phyloP scores from a whole-genome alignment of 306 rosid genomes.

The Medicago arabica region DNA sequence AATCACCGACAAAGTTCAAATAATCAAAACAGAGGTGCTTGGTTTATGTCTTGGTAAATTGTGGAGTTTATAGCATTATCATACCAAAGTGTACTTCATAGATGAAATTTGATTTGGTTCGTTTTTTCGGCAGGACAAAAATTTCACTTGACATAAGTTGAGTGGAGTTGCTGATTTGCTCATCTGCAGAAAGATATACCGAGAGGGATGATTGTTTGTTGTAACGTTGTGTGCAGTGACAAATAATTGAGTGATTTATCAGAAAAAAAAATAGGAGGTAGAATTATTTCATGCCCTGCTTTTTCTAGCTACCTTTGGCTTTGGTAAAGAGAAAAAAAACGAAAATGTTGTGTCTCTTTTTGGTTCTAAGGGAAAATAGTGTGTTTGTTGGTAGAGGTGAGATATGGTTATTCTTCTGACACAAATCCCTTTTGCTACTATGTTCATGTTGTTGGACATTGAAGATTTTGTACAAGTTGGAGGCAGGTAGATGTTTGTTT shows the following conservation, averaged over 20 bases:
- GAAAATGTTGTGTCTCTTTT: slow-evolving; percentile 43
- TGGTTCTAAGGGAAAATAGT: slow-evolving; percentile 40
- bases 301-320: slow-evolving; percentile 47
- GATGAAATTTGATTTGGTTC: slow-evolving; percentile 60
- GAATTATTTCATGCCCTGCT: slow-evolving; percentile 47
- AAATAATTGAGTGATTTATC: slow-evolving; percentile 61
- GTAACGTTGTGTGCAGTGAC: slow-evolving; percentile 63
- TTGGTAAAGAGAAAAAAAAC: slow-evolving; percentile 20
- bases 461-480: slow-evolving; percentile 44
- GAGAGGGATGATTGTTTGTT: slow-evolving; percentile 52
- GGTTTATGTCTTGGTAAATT: slow-evolving; percentile 65
- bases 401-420: slow-evolving; percentile 37
- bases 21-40: slow-evolving; percentile 51
- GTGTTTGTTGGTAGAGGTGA: slow-evolving; percentile 43
- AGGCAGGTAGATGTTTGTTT: slow-evolving; percentile 41
- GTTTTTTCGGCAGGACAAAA: slow-evolving; percentile 49
- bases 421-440: slow-evolving; percentile 38
- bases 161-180: slow-evolving; percentile 57
- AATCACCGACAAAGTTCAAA: slow-evolving; percentile 47
- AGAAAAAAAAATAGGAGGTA: slow-evolving; percentile 48
- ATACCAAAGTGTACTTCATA: slow-evolving; percentile 53
- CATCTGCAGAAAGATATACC: slow-evolving; percentile 44
- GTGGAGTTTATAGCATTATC: slow-evolving; percentile 49
- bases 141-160: slow-evolving; percentile 51
- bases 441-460: slow-evolving; percentile 30